These are phyloP conservation scores for Phoenix dactylifera DNA, from an alignment of 176 grass and related monocot species.

Conservation along the genomic window DNA sequence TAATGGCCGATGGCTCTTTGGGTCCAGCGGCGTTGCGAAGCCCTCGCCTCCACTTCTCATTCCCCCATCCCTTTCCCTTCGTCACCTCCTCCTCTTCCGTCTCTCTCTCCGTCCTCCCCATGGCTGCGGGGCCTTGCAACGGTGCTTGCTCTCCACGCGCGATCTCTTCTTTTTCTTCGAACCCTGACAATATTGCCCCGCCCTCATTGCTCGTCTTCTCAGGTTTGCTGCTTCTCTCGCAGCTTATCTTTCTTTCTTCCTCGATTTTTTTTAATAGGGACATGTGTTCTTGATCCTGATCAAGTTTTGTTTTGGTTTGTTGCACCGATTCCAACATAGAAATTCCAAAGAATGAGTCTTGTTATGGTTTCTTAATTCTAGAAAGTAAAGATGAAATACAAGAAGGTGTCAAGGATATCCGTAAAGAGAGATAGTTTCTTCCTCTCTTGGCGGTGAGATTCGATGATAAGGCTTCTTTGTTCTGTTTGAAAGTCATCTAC, in stretches of 20 bases:
- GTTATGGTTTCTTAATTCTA: too few species aligned
- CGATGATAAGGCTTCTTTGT: too few species aligned
- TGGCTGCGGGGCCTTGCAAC: conserved; percentile 18
- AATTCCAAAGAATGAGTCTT: too few species aligned
- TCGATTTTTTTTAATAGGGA: neutral
- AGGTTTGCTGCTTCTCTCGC: conserved; percentile 16
- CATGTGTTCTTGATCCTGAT: too few species aligned
- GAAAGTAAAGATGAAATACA: too few species aligned
- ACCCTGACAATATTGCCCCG: neutral
- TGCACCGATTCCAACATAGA: neutral
- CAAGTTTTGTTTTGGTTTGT: neutral
- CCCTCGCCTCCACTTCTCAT: neutral
- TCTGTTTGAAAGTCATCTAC: too few species aligned
- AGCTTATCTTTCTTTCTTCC: too few species aligned
- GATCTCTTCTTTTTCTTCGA: conserved; percentile 1
- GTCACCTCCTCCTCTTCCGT: neutral
- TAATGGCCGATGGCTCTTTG: too few species aligned
- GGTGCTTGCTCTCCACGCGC: conserved; percentile 11
- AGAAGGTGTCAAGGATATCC: too few species aligned
- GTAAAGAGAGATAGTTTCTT: too few species aligned
- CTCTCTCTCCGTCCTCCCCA: neutral
- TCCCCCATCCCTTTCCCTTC: neutral
- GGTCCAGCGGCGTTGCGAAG: too few species aligned
- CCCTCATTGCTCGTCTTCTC: conserved; percentile 85
- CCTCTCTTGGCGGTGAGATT: too few species aligned